These are phyloP conservation scores for Diaporthe batatas DNA, from an alignment of 2,329 filamentous ascomycete genomes.

Conservation along the genomic window DNA sequence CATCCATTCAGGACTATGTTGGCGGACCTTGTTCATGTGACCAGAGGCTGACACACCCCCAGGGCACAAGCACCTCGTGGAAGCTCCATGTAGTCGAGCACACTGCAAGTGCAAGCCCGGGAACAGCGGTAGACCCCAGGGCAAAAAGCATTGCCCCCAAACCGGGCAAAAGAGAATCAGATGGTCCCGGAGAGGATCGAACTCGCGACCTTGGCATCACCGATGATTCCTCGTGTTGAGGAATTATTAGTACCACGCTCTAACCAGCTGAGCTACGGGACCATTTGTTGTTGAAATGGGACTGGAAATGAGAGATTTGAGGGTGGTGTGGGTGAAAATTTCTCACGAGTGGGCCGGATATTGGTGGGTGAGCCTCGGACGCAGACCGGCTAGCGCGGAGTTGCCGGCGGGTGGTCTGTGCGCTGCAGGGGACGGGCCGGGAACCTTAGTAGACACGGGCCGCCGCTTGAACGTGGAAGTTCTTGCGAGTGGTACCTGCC, in stretches of 20 bases:
- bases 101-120: neutral
- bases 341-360: neutral
- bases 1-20: neutral
- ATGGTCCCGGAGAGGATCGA: slow-evolving; percentile 40
- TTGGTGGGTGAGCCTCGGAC: neutral
- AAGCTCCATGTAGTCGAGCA: no score
- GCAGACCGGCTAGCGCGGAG: slow-evolving; percentile 1
- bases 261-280: slow-evolving; percentile 42
- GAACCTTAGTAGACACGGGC: no score
- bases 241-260: slow-evolving; percentile 41
- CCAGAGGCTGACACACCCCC: no score
- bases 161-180: neutral
- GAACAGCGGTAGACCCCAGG: accelerated
- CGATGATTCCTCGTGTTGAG: neutral
- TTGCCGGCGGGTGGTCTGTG: neutral
- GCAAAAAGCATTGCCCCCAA: neutral
- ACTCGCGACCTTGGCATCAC: slow-evolving; percentile 41
- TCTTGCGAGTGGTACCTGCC: no score
- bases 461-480: no score
- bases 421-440: neutral
- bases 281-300: slow-evolving; percentile 7
- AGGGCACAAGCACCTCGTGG: neutral
- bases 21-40: neutral
- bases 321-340: neutral
- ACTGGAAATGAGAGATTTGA: accelerated